phyloP scores from a whole-genome alignment of 331 rosid genomes.

The Arachis monticola region DNA sequence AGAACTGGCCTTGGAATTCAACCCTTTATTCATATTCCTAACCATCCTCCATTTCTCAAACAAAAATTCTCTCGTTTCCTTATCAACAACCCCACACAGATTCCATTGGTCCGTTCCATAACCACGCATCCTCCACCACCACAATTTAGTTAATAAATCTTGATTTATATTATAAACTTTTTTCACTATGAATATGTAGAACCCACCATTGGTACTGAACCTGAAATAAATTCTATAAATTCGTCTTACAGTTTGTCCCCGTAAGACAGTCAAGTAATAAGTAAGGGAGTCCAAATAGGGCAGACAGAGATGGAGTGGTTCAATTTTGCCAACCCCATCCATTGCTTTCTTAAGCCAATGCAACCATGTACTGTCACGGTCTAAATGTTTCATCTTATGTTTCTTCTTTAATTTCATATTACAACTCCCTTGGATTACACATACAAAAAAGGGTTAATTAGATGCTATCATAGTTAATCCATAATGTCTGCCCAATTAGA shows the following conservation, averaged over 20 bases:
- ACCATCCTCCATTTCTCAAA: slow-evolving; percentile 1
- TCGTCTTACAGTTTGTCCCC: slow-evolving; percentile 41
- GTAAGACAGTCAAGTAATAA: slow-evolving; percentile 44
- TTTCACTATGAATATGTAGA: background rate
- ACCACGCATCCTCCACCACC: too few species aligned
- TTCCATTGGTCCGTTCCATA: slow-evolving; percentile 6
- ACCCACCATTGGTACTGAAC: slow-evolving; percentile 27
- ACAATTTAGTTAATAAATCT: too few species aligned
- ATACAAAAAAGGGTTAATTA: too few species aligned
- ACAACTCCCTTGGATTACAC: too few species aligned
- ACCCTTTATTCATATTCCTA: background rate
- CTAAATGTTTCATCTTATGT: slow-evolving; percentile 37
- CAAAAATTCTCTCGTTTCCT: slow-evolving; percentile 23
- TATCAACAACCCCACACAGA: slow-evolving; percentile 37
- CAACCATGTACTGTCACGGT: slow-evolving; percentile 29
- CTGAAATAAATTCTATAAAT: slow-evolving; percentile 35
- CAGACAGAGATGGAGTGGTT: slow-evolving; percentile 35
- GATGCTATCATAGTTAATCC: too few species aligned
- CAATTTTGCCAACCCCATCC: slow-evolving; percentile 44
- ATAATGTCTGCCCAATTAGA: too few species aligned
- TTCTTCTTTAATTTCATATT: too few species aligned
- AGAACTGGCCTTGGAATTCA: background rate
- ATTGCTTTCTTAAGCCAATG: slow-evolving; percentile 43
- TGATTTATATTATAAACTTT: too few species aligned
- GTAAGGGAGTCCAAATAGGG: slow-evolving; percentile 32